Conservation (phyloP, 345 rosid species). For the Hibiscus syriacus region DNA sequence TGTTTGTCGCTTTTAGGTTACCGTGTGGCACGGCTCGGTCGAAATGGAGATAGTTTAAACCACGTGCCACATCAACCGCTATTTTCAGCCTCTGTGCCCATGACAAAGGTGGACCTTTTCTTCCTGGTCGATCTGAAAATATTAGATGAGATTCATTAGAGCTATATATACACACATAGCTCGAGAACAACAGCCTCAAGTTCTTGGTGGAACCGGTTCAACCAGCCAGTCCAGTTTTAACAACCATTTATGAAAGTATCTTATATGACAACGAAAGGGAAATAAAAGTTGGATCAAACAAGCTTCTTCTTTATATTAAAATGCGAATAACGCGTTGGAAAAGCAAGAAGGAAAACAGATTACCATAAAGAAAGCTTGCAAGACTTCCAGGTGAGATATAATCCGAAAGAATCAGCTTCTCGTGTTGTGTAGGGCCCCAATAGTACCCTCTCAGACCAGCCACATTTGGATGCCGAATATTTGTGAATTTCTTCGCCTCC, state of each 20-base stretch:
- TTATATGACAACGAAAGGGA: no score
- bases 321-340: not conserved
- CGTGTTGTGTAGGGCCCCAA: constrained; percentile 99
- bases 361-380: constrained; percentile 96
- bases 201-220: not conserved
- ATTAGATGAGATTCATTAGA: constrained; percentile 8
- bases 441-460: constrained; percentile 93
- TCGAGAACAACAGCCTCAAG: not conserved
- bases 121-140: constrained; percentile 81
- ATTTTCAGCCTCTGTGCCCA: constrained; percentile 87
- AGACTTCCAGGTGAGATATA: constrained; percentile 94
- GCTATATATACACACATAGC: no score
- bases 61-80: constrained; percentile 93
- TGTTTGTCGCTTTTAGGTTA: constrained; percentile 79
- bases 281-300: no score
- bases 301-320: no score
- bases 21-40: constrained; percentile 98
- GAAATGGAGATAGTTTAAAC: constrained; percentile 95
- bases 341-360: constrained; percentile 9
- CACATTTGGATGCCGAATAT: constrained; percentile 94
- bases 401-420: constrained; percentile 96
- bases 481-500: constrained; percentile 92
- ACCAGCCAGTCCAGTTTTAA: not conserved
- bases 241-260: no score
- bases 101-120: constrained; percentile 70